A percentile compares a stretch with the other conserved stretches of the same genome.
Conservation (phyloP, 1,139 yeast species). For the Candida tropicalis region DNA sequence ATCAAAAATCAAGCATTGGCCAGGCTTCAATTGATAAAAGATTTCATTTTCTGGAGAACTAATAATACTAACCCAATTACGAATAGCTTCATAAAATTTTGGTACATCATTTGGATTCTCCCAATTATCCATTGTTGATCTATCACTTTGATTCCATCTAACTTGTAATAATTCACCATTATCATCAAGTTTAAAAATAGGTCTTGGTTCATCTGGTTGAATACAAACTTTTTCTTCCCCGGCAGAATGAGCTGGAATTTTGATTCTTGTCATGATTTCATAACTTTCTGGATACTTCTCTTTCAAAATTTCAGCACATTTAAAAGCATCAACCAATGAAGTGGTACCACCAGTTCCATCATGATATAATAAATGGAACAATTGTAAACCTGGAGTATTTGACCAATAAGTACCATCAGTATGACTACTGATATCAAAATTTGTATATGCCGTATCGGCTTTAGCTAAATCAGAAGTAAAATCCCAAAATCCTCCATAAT, state of each 20-base stretch:
- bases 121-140: conserved; percentile 68
- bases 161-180: conserved; percentile 63
- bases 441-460: conserved; percentile 77
- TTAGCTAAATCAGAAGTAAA: conserved; percentile 73
- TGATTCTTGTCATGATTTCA: conserved; percentile 52
- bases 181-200: conserved; percentile 60
- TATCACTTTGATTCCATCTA: conserved; percentile 76
- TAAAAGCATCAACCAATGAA: conserved; percentile 69
- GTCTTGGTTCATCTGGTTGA: conserved; percentile 62
- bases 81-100: conserved; percentile 61
- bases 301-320: conserved; percentile 57
- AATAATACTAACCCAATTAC: conserved; percentile 57
- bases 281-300: conserved; percentile 55
- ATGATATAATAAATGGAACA: conserved; percentile 67
- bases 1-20: conserved; percentile 70
- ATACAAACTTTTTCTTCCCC: conserved; percentile 73
- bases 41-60: conserved; percentile 55
- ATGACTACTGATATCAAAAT: conserved; percentile 66
- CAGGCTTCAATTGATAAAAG: conserved; percentile 63
- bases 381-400: conserved; percentile 74
- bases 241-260: conserved; percentile 76
- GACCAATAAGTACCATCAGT: conserved; percentile 84
- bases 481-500: conserved; percentile 84
- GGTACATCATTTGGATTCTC: conserved; percentile 55
- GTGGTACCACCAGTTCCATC: conserved; percentile 78